Percentiles rank a stretch among this genome's conserved stretches.
These are phyloP conservation scores for Houttuynia cordata DNA, from an alignment of 164 flowering plant species.

Conservation along the genomic window DNA sequence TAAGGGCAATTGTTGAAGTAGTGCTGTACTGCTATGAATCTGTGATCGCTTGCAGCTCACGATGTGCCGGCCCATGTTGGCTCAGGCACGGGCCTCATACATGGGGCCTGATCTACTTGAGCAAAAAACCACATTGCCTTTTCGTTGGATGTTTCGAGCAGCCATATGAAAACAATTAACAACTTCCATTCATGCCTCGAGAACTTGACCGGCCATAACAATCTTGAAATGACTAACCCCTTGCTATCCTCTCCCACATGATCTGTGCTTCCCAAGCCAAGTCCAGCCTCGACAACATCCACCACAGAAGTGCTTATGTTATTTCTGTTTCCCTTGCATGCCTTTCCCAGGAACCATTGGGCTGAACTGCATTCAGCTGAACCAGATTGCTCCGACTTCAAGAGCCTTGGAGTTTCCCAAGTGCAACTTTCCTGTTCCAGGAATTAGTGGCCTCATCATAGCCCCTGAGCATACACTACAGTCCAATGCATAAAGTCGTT, in stretches of 20 bases:
- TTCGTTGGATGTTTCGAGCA: no score
- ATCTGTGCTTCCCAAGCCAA: conserved; percentile 20
- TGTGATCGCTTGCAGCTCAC: no score
- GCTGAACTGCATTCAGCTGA: conserved; percentile 44
- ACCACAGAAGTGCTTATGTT: conserved; percentile 70
- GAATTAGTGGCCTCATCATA: conserved; percentile 49
- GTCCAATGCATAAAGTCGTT: conserved; percentile 64
- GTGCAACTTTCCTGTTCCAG: conserved; percentile 66
- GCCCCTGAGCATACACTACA: conserved; percentile 74
- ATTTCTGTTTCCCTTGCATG: conserved; percentile 66
- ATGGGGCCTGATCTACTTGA: no score
- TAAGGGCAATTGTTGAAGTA: no score
- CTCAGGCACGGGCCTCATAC: no score
- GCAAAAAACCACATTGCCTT: no score
- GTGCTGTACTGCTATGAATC: no score
- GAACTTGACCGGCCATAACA: conserved; percentile 56
- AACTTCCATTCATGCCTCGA: conserved; percentile 52
- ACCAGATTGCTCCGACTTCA: conserved; percentile 70
- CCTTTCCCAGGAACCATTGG: no score
- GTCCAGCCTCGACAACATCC: conserved; percentile 38
- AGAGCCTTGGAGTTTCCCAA: conserved; percentile 55
- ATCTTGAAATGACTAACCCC: conserved; percentile 65
- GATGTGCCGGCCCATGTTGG: no score
- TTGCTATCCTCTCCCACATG: conserved; percentile 71
- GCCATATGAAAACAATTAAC: no score